Conservation (phyloP, 495 filamentous ascomycete species). For the Penicillium paradoxum region DNA sequence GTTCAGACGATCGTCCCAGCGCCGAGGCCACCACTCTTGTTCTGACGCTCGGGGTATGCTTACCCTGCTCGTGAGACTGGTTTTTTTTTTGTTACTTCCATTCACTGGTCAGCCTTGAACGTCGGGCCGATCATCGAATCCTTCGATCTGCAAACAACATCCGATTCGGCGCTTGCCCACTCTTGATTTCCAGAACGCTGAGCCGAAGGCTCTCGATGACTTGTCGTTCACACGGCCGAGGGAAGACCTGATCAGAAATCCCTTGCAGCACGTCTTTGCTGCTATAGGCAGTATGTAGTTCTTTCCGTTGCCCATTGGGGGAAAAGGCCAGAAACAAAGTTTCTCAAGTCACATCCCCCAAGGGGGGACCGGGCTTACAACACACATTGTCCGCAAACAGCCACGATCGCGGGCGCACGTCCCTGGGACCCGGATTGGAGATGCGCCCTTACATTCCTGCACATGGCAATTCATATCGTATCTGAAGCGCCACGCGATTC, state of each 20-base stretch:
- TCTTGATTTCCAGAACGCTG: slow-evolving; percentile 15
- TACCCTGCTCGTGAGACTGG: slow-evolving; percentile 9
- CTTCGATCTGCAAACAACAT: background rate
- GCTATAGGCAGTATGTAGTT: too few species aligned
- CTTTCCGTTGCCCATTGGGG: slow-evolving; percentile 5
- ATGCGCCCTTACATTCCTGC: slow-evolving; percentile 15
- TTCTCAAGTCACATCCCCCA: slow-evolving; percentile 11
- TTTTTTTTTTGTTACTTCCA: background rate
- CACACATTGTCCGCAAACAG: slow-evolving; percentile 19
- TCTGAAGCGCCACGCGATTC: slow-evolving; percentile 19
- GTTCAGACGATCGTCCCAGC: slow-evolving; percentile 18
- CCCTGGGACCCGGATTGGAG: background rate
- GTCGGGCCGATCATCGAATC: background rate
- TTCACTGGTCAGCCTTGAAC: background rate
- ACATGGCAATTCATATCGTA: slow-evolving; percentile 16
- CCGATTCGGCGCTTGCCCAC: too few species aligned
- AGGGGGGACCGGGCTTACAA: slow-evolving; percentile 11
- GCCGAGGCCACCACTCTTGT: slow-evolving; percentile 19
- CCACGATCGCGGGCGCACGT: background rate
- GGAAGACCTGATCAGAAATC: slow-evolving; percentile 4
- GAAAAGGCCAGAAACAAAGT: slow-evolving; percentile 8
- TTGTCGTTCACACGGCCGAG: slow-evolving; percentile 5
- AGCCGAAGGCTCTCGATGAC: slow-evolving; percentile 17
- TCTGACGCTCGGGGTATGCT: slow-evolving; percentile 13
- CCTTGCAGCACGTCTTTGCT: slow-evolving; percentile 8